Evolutionary conservation across 768 basidiomycete genomes (phyloP).

Genomic region (Pulveroboletus sp.): DNA sequence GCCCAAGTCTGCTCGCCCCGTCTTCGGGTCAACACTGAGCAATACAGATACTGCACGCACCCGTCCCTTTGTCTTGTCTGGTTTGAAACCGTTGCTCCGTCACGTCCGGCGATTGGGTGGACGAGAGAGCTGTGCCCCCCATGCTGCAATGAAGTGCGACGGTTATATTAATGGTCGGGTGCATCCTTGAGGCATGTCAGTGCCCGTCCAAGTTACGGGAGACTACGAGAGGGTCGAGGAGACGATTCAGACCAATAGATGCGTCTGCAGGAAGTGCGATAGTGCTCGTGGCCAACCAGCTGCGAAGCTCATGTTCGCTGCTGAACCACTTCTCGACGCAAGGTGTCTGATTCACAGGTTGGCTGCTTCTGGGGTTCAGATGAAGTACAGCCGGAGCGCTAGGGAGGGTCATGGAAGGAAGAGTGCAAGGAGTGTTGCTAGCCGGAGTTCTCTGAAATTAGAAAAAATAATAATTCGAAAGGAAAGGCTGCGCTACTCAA

Average conservation of each 20-base stretch:
- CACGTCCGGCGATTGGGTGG: conserved; percentile 24
- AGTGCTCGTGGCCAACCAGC: background rate
- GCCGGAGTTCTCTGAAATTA: conserved; percentile 28
- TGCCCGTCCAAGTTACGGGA: background rate
- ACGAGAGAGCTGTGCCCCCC: conserved; percentile 8
- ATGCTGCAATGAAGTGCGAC: conserved; percentile 13
- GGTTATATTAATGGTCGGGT: conserved; percentile 20
- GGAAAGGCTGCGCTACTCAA: conserved; percentile 17
- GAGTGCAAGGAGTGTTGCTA: conserved; percentile 27
- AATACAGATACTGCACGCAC: conserved; percentile 10
- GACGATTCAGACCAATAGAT: background rate
- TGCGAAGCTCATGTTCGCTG: background rate
- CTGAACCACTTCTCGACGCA: conserved; percentile 2
- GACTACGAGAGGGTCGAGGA: background rate
- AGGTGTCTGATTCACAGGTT: background rate
- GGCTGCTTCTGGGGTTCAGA: conserved; percentile 6
- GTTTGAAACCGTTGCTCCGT: background rate
- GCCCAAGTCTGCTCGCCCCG: too few relatives aligned
- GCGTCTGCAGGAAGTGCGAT: conserved; percentile 10
- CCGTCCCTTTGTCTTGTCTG: background rate
- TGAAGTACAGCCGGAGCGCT: conserved; percentile 5
- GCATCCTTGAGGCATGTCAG: conserved; percentile 7
- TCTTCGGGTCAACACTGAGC: conserved; percentile 1
- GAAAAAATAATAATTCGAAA: conserved; percentile 30
- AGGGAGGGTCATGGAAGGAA: conserved; percentile 21